Evolutionary conservation across 345 rosid genomes (phyloP).

Genomic region (Linum usitatissimum): DNA sequence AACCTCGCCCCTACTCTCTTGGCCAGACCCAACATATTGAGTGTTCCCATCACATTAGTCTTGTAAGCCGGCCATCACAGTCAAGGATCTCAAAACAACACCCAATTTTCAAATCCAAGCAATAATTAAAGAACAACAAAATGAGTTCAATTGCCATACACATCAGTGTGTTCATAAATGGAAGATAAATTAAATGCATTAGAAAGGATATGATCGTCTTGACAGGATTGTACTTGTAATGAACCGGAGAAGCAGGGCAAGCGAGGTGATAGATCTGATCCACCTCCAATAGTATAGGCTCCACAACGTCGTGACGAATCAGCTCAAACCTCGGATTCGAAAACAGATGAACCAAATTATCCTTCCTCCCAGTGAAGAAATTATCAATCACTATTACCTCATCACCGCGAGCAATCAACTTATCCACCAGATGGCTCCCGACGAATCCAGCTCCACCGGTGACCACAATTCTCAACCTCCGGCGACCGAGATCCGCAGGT

Average conservation of each 20-base stretch:
- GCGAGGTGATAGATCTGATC: conserved; percentile 99
- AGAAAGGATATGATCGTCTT: conserved; percentile 92
- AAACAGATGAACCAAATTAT: conserved; percentile 70
- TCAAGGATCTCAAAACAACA: conserved; percentile 41
- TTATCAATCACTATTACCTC: conserved; percentile 94
- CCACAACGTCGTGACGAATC: conserved; percentile 92
- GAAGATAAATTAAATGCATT: background rate
- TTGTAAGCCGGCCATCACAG: conserved; percentile 37
- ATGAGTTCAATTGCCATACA: no score
- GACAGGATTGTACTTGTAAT: conserved; percentile 88
- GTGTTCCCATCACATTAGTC: conserved; percentile 99
- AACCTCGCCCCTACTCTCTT: conserved; percentile 97
- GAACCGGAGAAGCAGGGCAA: conserved; percentile 98
- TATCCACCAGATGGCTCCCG: conserved; percentile 93
- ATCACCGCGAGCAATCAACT: conserved; percentile 77
- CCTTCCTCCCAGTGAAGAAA: conserved; percentile 93
- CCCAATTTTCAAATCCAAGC: background rate
- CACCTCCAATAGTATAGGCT: conserved; percentile 87
- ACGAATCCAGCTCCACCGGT: conserved; percentile 98
- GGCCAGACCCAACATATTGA: conserved; percentile 96
- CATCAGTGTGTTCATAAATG: background rate
- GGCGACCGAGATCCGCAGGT: conserved; percentile 56
- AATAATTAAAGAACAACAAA: conserved; percentile 1
- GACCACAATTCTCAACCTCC: conserved; percentile 72
- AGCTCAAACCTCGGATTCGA: conserved; percentile 87